phyloP scores from a whole-genome alignment of 2,329 filamentous ascomycete species.

The Pseudocercospora fuligena region DNA sequence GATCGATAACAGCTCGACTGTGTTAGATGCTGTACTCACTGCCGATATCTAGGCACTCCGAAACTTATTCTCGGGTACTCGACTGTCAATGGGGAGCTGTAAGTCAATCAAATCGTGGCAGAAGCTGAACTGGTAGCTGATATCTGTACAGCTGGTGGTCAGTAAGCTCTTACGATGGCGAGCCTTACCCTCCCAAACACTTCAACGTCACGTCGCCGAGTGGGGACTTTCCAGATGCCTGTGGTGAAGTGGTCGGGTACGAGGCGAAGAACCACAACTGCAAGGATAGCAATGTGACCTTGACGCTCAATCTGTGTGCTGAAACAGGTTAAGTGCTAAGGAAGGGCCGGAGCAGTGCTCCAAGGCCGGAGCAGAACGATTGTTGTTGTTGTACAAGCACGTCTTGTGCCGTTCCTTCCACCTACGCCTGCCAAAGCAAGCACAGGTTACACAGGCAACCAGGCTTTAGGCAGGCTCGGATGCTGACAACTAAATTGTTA shows the following conservation, averaged over 20 bases:
- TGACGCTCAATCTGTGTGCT: conserved; percentile 30
- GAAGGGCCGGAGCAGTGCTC: background rate
- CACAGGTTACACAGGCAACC: background rate
- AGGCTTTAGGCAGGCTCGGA: background rate
- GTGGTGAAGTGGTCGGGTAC: conserved; percentile 22
- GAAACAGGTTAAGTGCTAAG: background rate
- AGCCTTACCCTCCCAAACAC: conserved; percentile 14
- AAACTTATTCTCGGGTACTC: conserved; percentile 21
- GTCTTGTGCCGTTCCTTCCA: no score
- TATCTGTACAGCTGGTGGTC: conserved; percentile 11
- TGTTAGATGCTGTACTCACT: background rate
- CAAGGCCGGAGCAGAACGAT: background rate
- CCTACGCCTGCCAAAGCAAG: no score
- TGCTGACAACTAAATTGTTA: background rate
- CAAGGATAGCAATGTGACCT: conserved; percentile 26
- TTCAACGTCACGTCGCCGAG: conserved; percentile 15
- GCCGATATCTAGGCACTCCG: conserved; percentile 6
- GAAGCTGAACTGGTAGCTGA: background rate
- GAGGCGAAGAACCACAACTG: conserved; percentile 28
- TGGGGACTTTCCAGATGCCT: conserved; percentile 11
- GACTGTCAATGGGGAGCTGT: conserved; percentile 7
- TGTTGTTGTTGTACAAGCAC: no score
- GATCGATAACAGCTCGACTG: background rate
- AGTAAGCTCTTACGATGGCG: conserved; percentile 16
- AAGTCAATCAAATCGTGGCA: background rate